Evolutionary conservation across 2,329 filamentous ascomycete species (phyloP), one percentile per base, ranked within the genome.

Genomic region (Trichoderma citrinoviride): DNA sequence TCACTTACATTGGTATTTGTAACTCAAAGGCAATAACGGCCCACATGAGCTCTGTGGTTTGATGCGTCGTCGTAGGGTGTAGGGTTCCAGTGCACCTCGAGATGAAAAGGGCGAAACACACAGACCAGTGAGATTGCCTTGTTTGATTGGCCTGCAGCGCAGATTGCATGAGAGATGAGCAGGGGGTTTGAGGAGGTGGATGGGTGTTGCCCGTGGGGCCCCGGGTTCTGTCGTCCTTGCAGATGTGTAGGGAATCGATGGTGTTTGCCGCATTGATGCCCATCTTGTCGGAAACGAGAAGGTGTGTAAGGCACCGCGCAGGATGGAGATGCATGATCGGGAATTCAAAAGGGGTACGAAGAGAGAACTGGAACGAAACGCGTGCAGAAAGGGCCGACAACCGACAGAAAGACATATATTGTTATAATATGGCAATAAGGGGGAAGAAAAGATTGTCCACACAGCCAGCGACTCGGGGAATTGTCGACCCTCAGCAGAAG

Each of bases 271-370:
- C 40, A 33, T 62, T 62, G 49, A 50, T 62, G 60, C 60, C 60
- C 49, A 50, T 40, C 37, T 46, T 46, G 49, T 54, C 40, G 60
- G 37, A 53, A 46, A 54, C 40, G 60, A 54, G 49, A 54, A 62
- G 49, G 60, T 53, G 40, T 62, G 37, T 54, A 62, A 54, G 25
- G 49, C 46, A 61, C 44, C 60, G 37, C 60, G 49, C 49, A 53
- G 49, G 60, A 19, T 49, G 12, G 33, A 15, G 47, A 19, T 62
- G 60, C 49, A 54, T 19, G 49, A 2, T 15, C 29, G 23, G 49
- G 49, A 27, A 40, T 37, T 19, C 21, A 10, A 60, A 50, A 47
- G 43, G 29, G n/a, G 21, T 21, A 29, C 5, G 23, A 33, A 29
- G 37, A n/a, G 21, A 43, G 33, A 37, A 5, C 1, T 53, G 47